Evolutionary conservation across 306 rosid genomes (phyloP).

Genomic region (Sesbania bispinosa): DNA sequence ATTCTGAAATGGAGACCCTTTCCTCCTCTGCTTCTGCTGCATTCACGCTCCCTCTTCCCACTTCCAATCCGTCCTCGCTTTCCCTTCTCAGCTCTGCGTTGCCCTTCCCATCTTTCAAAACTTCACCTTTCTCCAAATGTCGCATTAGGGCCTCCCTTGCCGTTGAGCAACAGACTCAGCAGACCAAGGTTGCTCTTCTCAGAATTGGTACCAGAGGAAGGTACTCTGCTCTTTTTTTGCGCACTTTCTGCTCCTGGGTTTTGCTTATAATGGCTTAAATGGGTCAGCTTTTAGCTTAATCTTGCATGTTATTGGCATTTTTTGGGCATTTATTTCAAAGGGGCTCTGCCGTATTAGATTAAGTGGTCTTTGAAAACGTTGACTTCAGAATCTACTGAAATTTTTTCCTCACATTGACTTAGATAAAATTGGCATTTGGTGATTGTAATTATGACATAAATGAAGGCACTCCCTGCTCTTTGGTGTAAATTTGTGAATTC

Average conservation of each 20-base stretch:
- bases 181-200: slow-evolving; percentile 55
- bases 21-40: background rate
- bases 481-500: background rate
- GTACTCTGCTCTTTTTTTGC: slow-evolving; percentile 25
- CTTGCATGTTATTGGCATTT: background rate
- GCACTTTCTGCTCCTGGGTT: background rate
- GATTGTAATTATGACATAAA: background rate
- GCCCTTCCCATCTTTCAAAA: slow-evolving; percentile 42
- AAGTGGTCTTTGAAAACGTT: background rate
- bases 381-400: background rate
- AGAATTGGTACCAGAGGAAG: slow-evolving; percentile 93
- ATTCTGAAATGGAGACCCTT: slow-evolving; percentile 21
- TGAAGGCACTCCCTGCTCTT: background rate
- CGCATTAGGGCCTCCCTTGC: slow-evolving; percentile 63
- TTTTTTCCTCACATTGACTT: background rate
- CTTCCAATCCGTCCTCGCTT: background rate
- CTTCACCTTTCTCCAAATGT: slow-evolving; percentile 32
- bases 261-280: background rate
- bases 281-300: background rate
- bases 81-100: slow-evolving; percentile 15
- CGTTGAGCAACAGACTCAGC: slow-evolving; percentile 56
- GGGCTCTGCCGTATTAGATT: background rate
- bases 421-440: background rate
- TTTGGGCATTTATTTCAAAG: background rate
- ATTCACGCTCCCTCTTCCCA: background rate